Base-by-base conservation (phyloP, 2,329 filamentous ascomycete species). In the Domatiomyces globalis region DNA sequence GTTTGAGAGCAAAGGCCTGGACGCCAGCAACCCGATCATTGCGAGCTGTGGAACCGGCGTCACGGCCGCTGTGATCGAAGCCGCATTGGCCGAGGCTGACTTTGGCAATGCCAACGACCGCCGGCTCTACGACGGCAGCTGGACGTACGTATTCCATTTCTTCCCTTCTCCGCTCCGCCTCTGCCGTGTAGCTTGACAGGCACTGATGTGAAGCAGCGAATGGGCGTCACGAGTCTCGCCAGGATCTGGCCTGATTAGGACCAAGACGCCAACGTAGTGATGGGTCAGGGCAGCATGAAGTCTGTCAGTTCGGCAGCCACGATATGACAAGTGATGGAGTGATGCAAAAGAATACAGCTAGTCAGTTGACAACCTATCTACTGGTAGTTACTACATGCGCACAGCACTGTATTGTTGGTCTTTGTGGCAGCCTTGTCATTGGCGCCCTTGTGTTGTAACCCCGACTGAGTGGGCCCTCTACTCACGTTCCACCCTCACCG, bases 21-120 rank as follows among this genome's bases (percentile, higher is more conserved):
- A 95, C 63, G 80, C 84, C 0, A 73, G 75, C 25, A 87, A 83
- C 66, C 85, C 89, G 2, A 85, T 95, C 58, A 84, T 96, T 61
- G 85, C 81, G 48, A 90, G 79, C 62, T 98, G 92, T 62, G 92
- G 92, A 10, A 95, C 89, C 5, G 92, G 92, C 33, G 90, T 98
- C 49, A 96, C 89, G 9, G 92, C 92, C 6, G 87, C 86, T 17
- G 79, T 95, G 44, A 80, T 98, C 43, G 92, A 98, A 64, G 84
- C 88, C 39, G 92, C 88, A 1, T 70, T 98, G 50, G 80, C 79
- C 27, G 81, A 87, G 66, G 87, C 89, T 19, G 83, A 81, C 1
- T 89, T 81, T 63, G 85, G 84, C 1, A 72, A 78, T 3, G 69
- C 77, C 0, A 76, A 81, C 54, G 78, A 78, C 50, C 79, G 86